Percentiles rank a stretch among this genome's conserved stretches.
Conservation (phyloP, 768 basidiomycete species). For the Cystofilobasidium capitatum region DNA sequence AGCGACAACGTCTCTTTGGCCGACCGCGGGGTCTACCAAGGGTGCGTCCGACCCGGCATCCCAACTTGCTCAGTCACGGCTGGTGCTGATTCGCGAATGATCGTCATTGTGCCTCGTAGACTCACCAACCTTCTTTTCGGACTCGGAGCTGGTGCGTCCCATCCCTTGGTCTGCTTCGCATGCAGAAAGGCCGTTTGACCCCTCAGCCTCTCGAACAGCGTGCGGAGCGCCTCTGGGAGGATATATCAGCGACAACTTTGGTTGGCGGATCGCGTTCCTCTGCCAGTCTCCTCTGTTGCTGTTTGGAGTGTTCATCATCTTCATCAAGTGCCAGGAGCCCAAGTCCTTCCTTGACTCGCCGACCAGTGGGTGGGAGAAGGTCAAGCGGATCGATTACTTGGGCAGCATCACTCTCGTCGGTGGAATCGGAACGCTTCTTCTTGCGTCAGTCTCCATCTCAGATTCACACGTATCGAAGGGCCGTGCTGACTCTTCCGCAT, state of each 20-base stretch:
- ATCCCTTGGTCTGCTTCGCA: not conserved
- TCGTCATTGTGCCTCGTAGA: not conserved
- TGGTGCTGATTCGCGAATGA: not conserved
- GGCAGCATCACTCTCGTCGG: conserved; percentile 71
- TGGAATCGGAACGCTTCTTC: conserved; percentile 33
- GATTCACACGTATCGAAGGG: not conserved
- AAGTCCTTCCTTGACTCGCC: conserved; percentile 12
- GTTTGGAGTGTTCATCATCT: conserved; percentile 61
- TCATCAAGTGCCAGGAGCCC: conserved; percentile 50
- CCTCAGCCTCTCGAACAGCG: not conserved
- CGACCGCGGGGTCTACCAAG: conserved; percentile 82
- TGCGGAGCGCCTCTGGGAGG: conserved; percentile 25
- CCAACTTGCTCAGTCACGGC: not conserved
- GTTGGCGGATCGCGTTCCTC: conserved; percentile 25
- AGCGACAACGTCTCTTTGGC: conserved; percentile 74
- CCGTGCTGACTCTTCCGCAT: not conserved
- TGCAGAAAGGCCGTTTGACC: not conserved
- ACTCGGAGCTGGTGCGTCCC: conserved; percentile 17
- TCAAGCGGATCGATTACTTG: conserved; percentile 57
- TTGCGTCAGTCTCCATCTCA: conserved; percentile 19
- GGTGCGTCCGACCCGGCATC: conserved; percentile 65
- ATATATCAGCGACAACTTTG: conserved; percentile 20
- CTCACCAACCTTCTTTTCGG: conserved; percentile 26
- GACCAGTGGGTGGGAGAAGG: not conserved
- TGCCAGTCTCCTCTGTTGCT: conserved; percentile 64